Base-by-base conservation (phyloP, 2,329 filamentous ascomycete genomes). In the Ambrosiella cleistominuta region DNA sequence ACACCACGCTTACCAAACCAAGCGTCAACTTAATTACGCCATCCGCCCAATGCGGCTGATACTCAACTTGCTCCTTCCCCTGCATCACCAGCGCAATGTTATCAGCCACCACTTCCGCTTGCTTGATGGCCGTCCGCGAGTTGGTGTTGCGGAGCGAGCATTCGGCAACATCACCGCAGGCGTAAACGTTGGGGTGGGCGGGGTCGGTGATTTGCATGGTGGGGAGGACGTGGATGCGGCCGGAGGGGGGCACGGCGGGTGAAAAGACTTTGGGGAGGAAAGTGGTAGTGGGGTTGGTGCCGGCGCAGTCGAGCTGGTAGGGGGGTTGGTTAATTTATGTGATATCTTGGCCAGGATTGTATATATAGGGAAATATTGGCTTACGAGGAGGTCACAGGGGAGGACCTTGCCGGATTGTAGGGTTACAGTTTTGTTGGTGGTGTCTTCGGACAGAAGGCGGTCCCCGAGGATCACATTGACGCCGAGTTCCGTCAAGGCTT, bases 121-220 rank as follows among this genome's bases (percentile, higher is more conserved):
- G 81, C 9, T 71, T 69, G 50, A 71, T 70, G 0, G 77, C 78
- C 0, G 78, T 74, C 8, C 80, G 71, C 0, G 75, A 78, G 64
- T 81, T 82, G 5, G 75, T 75, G 49, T 74, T 75, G 40, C 69
- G 67, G 0, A 70, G 70, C 0, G 72, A 71, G 9, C 66, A 61
- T 35, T 78, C 76, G 3, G 79, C 75, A 3, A 86, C 78, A 62
- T 85, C 82, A 15, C 82, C 82, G n/a, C 79, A 75, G 1, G 76
- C 77, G 63, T 81, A 85, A 1, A 85, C 70, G 61, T 80, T 74
- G 1, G 73, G 70, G 7, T 75, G 69, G 0, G 62, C 60, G 1
- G 71, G 66, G 62, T 78, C 75, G 7, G 67, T 64, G 12, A 85
- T 69, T 61, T 84, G 81, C 38, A 85, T 69, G 0, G 76, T 81